Base-by-base conservation (phyloP, 352 stramenopile genomes). In the Peronosclerospora sorghi region DNA sequence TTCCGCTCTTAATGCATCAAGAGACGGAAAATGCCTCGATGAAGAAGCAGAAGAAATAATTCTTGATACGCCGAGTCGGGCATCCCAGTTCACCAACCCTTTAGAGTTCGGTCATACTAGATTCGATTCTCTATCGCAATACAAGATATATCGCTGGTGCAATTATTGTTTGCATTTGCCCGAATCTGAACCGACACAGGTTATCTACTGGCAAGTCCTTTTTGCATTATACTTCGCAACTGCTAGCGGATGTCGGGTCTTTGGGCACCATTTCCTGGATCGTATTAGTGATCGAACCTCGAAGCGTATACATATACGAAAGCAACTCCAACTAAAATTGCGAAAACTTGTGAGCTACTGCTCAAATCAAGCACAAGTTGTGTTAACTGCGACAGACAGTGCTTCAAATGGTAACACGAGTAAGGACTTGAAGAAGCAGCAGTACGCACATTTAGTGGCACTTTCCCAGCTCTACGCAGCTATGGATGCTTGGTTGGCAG, bases 401-500 rank as follows among this genome's bases (percentile, higher is more conserved):
- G 12, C 26, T 41, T 52, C 38, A n/a, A 35, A 35, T 37, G 49
- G 18, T 39, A 44, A 39, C 7, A 26, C 27, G 6, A 23, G 34
- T 13, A 43, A 34, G 1, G 62, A 79, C 10, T 26, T 64, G 14
- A 79, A 75, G 26, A 66, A 83, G 29, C 57, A 59, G 32, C 66
- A 52, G 41, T 80, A 82, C 24, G 60, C 64, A 13, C 64, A 73
- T 37, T 73, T 68, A 32, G 66, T 78, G 8, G 58, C 59, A 15
- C 58, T 86, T 8, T 78, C 74, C 8, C 71, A 83, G 38, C 50
- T 84, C 28, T 86, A 84, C 44, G 81, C 76, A 21, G 81, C 76
- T 8, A 91, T 93, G 81, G 78, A 91, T 44, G 70, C 78, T 21
- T 93, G 81, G 81, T 62, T 93, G 8, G 81, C 91, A 48, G 78